Evolutionary conservation across 2,329 filamentous ascomycete species (phyloP), one percentile per base, ranked within the genome.

Genomic region (Botrytis fragariae): DNA sequence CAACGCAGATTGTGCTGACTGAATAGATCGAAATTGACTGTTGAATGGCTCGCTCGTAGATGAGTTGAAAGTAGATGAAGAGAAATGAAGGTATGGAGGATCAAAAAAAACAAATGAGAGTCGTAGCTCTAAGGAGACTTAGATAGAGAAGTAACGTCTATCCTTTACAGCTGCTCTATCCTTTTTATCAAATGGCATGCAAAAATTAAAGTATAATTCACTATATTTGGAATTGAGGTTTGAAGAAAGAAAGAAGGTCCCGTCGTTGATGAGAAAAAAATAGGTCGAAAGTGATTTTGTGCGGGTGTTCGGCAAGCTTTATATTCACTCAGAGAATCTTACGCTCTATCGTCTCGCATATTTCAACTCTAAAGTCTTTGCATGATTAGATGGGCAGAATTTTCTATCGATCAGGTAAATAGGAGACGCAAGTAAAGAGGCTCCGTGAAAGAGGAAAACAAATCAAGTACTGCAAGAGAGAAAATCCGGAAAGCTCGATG

Each of bases 61-160:
- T 76, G 74, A 74, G 74, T 74, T 74, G 78, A 71, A 73, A 76
- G 69, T 76, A 77, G 74, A 76, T 75, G 74, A 73, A 35, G 76
- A 71, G 76, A 79, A 75, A 73, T 71, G 74, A 76, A 74, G 74
- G 74, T 74, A 69, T 67, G 60, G 72, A 78, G 77, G 74, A 78
- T 76, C 71, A 77, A 70, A 64, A 64, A 74, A 78, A 75, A 77
- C 72, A 79, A 73, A 80, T 80, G 75, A 73, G 77, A 79, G 78
- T 77, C 77, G 78, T 80, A 79, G 80, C 78, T 80, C 77, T 14
- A 59, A 72, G 62, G 62, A 67, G 74, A 74, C 22, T 35, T 77
- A 78, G 61, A 80, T 79, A 70, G 65, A 77, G 80, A 80, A 81
- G 77, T 79, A 72, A 76, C 78, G 71, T 72, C 25, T 57, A 32